Percentiles rank a stretch among this genome's conserved stretches.
Conservation (phyloP, 352 stramenopile genomes). For the Globisporangium yorkense region DNA sequence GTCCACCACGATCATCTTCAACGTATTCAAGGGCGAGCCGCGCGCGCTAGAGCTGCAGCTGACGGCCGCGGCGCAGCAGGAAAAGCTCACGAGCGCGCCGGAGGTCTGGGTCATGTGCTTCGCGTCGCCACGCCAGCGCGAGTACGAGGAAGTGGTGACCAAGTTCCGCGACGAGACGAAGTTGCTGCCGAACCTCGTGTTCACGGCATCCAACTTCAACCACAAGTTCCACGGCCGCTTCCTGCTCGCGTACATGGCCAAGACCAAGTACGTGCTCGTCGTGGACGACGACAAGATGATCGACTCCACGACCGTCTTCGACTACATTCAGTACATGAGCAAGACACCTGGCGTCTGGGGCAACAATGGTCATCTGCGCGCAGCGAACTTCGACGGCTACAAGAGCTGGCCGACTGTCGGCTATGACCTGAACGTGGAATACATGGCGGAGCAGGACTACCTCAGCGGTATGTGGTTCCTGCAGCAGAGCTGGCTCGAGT, state of each 20-base stretch:
- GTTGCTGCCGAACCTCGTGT: constrained; percentile 22
- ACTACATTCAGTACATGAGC: constrained; percentile 40
- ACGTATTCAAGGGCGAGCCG: constrained; percentile 50
- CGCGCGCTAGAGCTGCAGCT: constrained; percentile 42
- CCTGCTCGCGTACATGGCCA: constrained; percentile 47
- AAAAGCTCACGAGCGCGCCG: constrained; percentile 23
- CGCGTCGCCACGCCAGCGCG: constrained; percentile 33
- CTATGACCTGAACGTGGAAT: constrained; percentile 22
- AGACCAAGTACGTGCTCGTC: constrained; percentile 43
- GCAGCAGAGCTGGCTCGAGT: constrained; percentile 56
- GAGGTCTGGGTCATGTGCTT: constrained; percentile 70
- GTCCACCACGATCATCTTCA: constrained; percentile 72
- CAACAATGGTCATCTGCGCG: constrained; percentile 46
- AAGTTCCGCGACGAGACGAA: constrained; percentile 18
- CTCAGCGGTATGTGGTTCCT: constrained; percentile 65
- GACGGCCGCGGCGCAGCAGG: constrained; percentile 23
- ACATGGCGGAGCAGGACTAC: constrained; percentile 50
- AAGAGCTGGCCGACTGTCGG: constrained; percentile 38
- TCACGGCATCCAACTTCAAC: constrained; percentile 43
- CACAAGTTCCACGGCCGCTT: constrained; percentile 52
- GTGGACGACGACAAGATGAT: constrained; percentile 49
- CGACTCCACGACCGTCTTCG: constrained; percentile 30
- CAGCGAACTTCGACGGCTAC: constrained; percentile 32
- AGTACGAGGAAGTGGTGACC: constrained; percentile 34
- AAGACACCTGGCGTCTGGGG: constrained; percentile 36